Conservation (phyloP, 805 yeast species). For the Candida ponderosae region DNA sequence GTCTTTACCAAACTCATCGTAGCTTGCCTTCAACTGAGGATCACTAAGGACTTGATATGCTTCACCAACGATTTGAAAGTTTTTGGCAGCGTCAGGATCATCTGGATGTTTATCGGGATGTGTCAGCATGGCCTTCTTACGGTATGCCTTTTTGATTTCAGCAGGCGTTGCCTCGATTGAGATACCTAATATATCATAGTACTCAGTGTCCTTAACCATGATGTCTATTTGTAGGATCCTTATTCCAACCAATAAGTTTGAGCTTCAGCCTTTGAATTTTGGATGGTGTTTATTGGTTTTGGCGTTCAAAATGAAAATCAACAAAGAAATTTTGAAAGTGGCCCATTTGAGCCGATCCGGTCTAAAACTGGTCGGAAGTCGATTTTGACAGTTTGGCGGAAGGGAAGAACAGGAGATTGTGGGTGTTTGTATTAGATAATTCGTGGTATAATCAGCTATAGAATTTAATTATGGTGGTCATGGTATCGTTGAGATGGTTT, state of each 20-base stretch:
- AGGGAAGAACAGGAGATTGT: neutral
- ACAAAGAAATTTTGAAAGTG: neutral
- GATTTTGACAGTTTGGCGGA: neutral
- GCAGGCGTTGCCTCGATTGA: conserved; percentile 59
- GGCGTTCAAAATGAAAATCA: neutral
- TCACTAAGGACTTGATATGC: conserved; percentile 82
- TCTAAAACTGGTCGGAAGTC: no score
- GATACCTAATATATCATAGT: conserved; percentile 77
- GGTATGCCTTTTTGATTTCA: conserved; percentile 89
- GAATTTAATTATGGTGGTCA: neutral
- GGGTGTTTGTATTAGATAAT: neutral
- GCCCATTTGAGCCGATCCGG: neutral
- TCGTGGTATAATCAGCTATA: neutral
- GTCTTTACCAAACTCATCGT: conserved; percentile 83
- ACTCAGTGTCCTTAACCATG: conserved; percentile 82
- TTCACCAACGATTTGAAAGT: conserved; percentile 66
- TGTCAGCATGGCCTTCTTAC: conserved; percentile 79
- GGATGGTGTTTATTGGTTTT: neutral
- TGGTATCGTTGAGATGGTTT: neutral
- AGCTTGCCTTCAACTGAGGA: conserved; percentile 53
- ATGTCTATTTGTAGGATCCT: neutral
- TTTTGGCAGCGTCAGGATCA: conserved; percentile 81
- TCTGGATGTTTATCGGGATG: conserved; percentile 98
- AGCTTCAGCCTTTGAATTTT: no score
- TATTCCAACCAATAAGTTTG: no score